Evolutionary conservation across 345 rosid species (phyloP), one percentile per base, ranked within the genome.

Genomic region (Sonneratia alba): DNA sequence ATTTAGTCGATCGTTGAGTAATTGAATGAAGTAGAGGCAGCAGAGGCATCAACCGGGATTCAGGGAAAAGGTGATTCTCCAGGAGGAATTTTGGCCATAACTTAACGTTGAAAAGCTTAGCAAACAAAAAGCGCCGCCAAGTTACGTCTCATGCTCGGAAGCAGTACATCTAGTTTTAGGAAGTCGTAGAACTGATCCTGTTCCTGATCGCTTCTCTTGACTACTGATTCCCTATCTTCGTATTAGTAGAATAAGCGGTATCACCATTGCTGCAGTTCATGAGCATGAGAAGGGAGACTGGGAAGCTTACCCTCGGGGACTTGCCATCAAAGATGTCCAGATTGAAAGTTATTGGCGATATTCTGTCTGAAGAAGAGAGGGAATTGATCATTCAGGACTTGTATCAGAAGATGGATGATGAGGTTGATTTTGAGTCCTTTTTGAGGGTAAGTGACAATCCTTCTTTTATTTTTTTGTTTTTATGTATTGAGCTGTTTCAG

Each of bases 361-460:
- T 84, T 74, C 87, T 92, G 32, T 85, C 81, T 0, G 87, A 81
- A 45, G 91, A 88, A 77, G 99, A 92, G 73, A 78, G 96, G 83
- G 83, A 86, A 63, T 75, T 88, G 55, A 72, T 83, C 34, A 89
- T 95, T 63, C 91, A 85, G 76, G 93, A 77, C 73, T 78, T 87
- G 76, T 87, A 87, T 77, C 89, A 83, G 34, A 85, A 83, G 67
- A 77, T 84, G 40, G 82, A 78, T 24, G 97, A 90, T 16, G 99
- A 90, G 79, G 91, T 95, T 64, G 97, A 92, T 84, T 95, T 95
- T 71, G 99, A 95, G 90, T 88, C 88, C 81, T 95, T 92, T 72
- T 78, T 95, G 76, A 90, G 90, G 89, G 97, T 94, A 36, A 47
- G 80, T 56, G 66, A 16, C 63, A 4, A 15, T 68, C 9, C 40